A percentile compares a stretch with the other conserved stretches of the same genome.
Evolutionary conservation across 1,284 basidiomycete genomes (phyloP).

Genomic region (Papiliotrema nemorosa): DNA sequence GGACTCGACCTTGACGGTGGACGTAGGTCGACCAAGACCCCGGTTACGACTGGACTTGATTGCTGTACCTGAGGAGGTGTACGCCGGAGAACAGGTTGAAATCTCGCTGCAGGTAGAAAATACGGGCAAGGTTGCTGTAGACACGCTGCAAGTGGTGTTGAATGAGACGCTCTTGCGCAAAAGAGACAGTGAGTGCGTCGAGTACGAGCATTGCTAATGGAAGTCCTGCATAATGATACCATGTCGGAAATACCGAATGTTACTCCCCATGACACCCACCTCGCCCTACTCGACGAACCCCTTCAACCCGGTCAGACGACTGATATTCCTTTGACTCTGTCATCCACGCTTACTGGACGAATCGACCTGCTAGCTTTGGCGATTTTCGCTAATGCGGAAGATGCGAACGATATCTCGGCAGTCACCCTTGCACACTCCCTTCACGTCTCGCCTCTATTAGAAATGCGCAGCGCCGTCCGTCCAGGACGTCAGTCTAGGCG

Average conservation of each 20-base stretch:
- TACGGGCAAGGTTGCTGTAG: slow-evolving; percentile 30
- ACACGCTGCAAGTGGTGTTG: slow-evolving; percentile 32
- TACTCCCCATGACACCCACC: slow-evolving; percentile 15
- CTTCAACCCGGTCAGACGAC: slow-evolving; percentile 25
- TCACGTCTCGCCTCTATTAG: slow-evolving; percentile 18
- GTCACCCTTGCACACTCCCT: slow-evolving; percentile 14
- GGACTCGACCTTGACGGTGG: slow-evolving; percentile 46
- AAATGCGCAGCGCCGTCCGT: slow-evolving; percentile 3
- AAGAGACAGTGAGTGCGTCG: slow-evolving; percentile 7
- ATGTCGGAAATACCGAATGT: slow-evolving; percentile 22
- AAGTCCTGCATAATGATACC: slow-evolving; percentile 20
- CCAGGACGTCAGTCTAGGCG: background rate
- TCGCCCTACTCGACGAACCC: slow-evolving; percentile 11
- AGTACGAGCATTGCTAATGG: slow-evolving; percentile 4
- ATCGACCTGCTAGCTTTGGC: slow-evolving; percentile 28
- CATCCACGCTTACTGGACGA: slow-evolving; percentile 12
- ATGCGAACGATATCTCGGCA: slow-evolving; percentile 11
- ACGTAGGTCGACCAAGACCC: slow-evolving; percentile 41
- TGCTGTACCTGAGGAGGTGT: slow-evolving; percentile 26
- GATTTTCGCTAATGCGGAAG: slow-evolving; percentile 18
- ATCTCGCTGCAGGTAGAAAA: slow-evolving; percentile 37
- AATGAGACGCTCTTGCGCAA: slow-evolving; percentile 18
- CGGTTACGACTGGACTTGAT: slow-evolving; percentile 29
- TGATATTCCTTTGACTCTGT: slow-evolving; percentile 22
- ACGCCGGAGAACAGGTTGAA: slow-evolving; percentile 38